Conservation (phyloP, 163 green algal genomes). For the Chlorella variabilis region DNA sequence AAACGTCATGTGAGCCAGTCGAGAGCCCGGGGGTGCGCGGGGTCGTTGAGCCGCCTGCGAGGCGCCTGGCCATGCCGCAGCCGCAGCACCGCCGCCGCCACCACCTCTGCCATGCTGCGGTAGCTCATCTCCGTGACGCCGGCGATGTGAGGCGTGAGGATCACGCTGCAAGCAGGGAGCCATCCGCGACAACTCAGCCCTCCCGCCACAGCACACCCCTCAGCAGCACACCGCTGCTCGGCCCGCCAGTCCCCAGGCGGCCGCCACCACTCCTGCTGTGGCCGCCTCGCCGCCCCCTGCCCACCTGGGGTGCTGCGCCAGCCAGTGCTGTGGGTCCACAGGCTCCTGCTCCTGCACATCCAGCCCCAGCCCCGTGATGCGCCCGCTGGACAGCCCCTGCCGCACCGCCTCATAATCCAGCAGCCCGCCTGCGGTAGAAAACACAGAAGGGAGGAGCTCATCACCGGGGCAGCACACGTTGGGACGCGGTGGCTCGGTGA, state of each 20-base stretch:
- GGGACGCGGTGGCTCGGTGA: too few species aligned
- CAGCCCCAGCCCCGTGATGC: conserved; percentile 61
- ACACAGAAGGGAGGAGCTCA: too few species aligned
- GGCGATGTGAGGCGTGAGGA: conserved; percentile 69
- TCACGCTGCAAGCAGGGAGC: conserved; percentile 11
- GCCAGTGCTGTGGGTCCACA: conserved; percentile 57
- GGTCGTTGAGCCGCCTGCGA: conserved; percentile 35
- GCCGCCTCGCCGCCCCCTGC: too few species aligned
- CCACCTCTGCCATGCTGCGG: conserved; percentile 61
- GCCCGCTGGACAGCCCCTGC: conserved; percentile 44
- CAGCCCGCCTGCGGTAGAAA: conserved; percentile 65
- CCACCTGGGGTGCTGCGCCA: conserved; percentile 57
- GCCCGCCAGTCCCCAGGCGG: too few species aligned
- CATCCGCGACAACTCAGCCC: too few species aligned
- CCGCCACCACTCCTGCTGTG: too few species aligned
- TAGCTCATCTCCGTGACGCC: conserved; percentile 72
- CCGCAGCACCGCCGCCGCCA: conserved; percentile 51
- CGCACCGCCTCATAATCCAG: conserved; percentile 67
- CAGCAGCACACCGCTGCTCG: too few species aligned
- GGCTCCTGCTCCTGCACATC: conserved; percentile 71
- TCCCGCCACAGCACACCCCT: not conserved
- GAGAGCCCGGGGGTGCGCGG: not conserved
- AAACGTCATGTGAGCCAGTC: not conserved
- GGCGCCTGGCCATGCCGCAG: conserved; percentile 38
- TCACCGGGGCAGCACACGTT: too few species aligned